Conservation (phyloP, 2,329 filamentous ascomycete genomes). For the Penicillium sp. region DNA sequence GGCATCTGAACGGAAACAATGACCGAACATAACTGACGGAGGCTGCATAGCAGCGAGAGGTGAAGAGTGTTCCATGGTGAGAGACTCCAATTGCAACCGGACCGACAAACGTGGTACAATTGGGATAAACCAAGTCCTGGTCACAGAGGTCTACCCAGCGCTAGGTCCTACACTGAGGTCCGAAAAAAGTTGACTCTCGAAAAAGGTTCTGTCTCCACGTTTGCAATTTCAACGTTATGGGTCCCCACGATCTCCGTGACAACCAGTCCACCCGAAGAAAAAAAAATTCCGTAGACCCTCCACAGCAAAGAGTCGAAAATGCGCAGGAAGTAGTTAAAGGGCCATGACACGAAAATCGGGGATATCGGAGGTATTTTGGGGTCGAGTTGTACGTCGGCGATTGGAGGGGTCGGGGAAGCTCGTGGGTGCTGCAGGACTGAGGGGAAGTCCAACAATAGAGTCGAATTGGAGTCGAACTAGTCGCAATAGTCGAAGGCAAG, state of each 20-base stretch:
- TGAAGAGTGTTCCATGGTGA: slow-evolving; percentile 84
- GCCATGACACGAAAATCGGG: slow-evolving; percentile 29
- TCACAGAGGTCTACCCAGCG: slow-evolving; percentile 5
- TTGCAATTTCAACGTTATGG: slow-evolving; percentile 16
- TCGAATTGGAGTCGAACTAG: not conserved
- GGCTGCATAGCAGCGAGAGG: slow-evolving; percentile 92
- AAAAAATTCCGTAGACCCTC: slow-evolving; percentile 19
- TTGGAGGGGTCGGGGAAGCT: slow-evolving; percentile 24
- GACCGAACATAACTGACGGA: slow-evolving; percentile 60
- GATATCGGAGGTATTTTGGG: not conserved
- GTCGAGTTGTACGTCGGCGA: slow-evolving; percentile 10
- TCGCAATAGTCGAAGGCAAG: not conserved
- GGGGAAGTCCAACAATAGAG: slow-evolving; percentile 4
- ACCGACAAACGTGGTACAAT: slow-evolving; percentile 14
- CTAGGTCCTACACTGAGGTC: slow-evolving; percentile 12
- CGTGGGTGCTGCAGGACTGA: slow-evolving; percentile 20
- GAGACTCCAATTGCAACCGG: slow-evolving; percentile 15
- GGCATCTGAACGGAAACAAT: slow-evolving; percentile 62
- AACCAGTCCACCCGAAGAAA: slow-evolving; percentile 6
- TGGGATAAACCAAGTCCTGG: not conserved
- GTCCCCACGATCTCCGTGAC: slow-evolving; percentile 15
- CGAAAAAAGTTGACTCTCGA: slow-evolving; percentile 2
- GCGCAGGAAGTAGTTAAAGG: slow-evolving; percentile 27
- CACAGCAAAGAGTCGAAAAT: slow-evolving; percentile 22
- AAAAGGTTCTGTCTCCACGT: slow-evolving; percentile 9